phyloP scores from a whole-genome alignment of 1,139 yeast species.

The Candida sp. region DNA sequence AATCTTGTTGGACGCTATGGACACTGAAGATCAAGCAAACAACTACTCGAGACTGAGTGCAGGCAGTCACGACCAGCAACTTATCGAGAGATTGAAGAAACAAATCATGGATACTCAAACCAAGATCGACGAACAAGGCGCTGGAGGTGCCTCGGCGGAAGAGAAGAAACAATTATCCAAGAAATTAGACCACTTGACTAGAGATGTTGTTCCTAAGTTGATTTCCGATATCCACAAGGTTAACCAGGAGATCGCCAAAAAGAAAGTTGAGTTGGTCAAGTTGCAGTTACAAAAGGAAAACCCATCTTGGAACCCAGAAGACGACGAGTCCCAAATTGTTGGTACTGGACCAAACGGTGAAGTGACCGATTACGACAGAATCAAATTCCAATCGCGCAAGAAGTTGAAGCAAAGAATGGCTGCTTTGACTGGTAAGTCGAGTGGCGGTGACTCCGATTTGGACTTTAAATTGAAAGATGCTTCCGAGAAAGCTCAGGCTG shows the following conservation, averaged over 20 bases:
- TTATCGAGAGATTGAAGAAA: slow-evolving; percentile 66
- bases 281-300: slow-evolving; percentile 57
- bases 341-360: slow-evolving; percentile 91
- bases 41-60: neutral
- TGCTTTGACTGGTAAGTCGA: slow-evolving; percentile 78
- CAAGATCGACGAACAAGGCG: slow-evolving; percentile 36
- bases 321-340: slow-evolving; percentile 56
- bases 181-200: slow-evolving; percentile 58
- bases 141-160: slow-evolving; percentile 35
- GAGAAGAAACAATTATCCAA: slow-evolving; percentile 48
- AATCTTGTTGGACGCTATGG: slow-evolving; percentile 72
- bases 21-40: slow-evolving; percentile 61
- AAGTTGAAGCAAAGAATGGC: slow-evolving; percentile 87
- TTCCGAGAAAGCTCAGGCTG: slow-evolving; percentile 56
- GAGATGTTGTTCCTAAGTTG: slow-evolving; percentile 70
- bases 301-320: slow-evolving; percentile 57
- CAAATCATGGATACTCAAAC: slow-evolving; percentile 62
- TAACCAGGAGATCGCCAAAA: slow-evolving; percentile 70
- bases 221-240: slow-evolving; percentile 62
- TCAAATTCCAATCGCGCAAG: slow-evolving; percentile 81
- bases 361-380: slow-evolving; percentile 79
- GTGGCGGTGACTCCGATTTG: slow-evolving; percentile 38
- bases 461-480: slow-evolving; percentile 64
- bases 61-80: slow-evolving; percentile 25
- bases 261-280: slow-evolving; percentile 68